Evolutionary conservation across 345 rosid species (phyloP), one percentile per base, ranked within the genome.

Genomic region (Populus tremula): DNA sequence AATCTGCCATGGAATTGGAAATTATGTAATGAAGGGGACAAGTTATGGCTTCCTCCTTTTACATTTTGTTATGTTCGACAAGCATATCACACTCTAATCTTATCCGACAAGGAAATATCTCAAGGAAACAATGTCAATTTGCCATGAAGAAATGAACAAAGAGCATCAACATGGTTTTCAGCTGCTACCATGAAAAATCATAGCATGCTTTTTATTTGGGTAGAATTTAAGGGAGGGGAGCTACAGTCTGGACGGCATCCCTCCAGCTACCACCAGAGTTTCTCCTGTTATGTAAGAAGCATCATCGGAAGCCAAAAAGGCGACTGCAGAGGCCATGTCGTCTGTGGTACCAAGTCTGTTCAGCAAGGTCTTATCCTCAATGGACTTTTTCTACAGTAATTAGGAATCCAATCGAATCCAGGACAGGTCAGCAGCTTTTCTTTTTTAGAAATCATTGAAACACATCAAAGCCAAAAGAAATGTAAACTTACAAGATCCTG

Each of bases 271-370:
- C 41, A 91, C 94, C 70, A 93, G 53, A 72, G 90, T 91, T 82
- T 92, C 98, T 70, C 95, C 94, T 0, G 98, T 93, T 67, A 92
- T 84, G 78, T 88, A 92, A 53, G 87, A 86, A 77, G 95, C 91
- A 70, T 93, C 97, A 59, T 92, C 91, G 8, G 95, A 93, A 70
- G 94, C 97, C 82, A 90, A 85, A 85, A 92, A 92, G 78, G 95
- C 97, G 0, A 87, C 77, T 0, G 91, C 93, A 10, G 92, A 85
- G 67, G 89, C 98, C 97, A 92, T 92, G 80, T 94, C 96, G 7
- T 74, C 87, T 0, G 96, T 86, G 69, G 94, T 87, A 27, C 97
- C 97, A 4, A 92, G 91, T 79, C 95, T 87, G 54, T 89, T 87
- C 18, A 92, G 90, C 47, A 90, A 84, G 12, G 97, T 88, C 78